These are phyloP conservation scores for Chlorella sorokiniana DNA, from an alignment of 139 green algal genomes.

Conservation along the genomic window DNA sequence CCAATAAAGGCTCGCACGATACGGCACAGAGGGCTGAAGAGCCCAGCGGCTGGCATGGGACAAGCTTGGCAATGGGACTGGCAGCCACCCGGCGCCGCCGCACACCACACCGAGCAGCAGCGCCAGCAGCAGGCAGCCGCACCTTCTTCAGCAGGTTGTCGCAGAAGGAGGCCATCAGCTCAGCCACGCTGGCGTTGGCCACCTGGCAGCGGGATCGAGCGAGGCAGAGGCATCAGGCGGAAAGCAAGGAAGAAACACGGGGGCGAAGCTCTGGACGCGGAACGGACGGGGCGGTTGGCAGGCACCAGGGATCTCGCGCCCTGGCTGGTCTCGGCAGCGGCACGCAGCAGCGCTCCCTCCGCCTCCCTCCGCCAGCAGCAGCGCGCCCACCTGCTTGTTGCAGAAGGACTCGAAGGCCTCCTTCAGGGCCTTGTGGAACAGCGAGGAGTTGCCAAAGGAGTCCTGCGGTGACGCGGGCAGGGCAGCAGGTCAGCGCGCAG, in stretches of 20 bases:
- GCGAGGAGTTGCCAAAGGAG: slow-evolving; percentile 74
- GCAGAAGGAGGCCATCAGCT: slow-evolving; percentile 98
- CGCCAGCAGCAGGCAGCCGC: background rate
- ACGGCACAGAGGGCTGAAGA: no score
- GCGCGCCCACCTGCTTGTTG: slow-evolving; percentile 95
- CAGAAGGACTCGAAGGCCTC: slow-evolving; percentile 99
- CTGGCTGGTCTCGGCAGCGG: background rate
- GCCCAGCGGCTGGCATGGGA: background rate
- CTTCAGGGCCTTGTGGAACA: slow-evolving; percentile 98
- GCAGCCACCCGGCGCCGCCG: background rate
- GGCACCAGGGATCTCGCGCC: background rate
- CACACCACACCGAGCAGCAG: background rate
- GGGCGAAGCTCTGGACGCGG: no score
- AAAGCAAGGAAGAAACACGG: no score
- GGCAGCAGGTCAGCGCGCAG: background rate
- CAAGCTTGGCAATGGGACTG: no score
- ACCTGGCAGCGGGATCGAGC: background rate
- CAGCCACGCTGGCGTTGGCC: slow-evolving; percentile 79
- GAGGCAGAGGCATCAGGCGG: background rate
- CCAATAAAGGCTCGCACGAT: no score
- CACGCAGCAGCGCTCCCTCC: background rate
- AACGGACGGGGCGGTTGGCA: no score
- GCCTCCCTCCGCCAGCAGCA: no score
- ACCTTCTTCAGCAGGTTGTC: slow-evolving; percentile 96
- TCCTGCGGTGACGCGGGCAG: slow-evolving; percentile 9